A percentile compares a stretch with the other conserved stretches of the same genome.
Evolutionary conservation across 805 yeast genomes (phyloP).

Genomic region (Zygoascus tannicola): DNA sequence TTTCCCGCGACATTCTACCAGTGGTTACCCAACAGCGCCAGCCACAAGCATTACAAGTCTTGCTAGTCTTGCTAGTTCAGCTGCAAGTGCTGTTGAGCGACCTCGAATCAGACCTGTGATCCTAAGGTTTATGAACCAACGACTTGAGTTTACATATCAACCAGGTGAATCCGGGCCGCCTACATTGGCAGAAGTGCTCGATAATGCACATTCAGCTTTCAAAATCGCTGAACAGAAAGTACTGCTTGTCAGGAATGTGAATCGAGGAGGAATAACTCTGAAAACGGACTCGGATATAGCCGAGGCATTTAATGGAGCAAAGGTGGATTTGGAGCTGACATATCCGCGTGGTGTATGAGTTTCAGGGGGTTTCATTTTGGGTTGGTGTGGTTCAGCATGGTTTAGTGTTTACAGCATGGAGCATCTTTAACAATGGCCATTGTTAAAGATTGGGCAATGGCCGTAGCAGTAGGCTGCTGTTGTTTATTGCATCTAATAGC

Average conservation of each 20-base stretch:
- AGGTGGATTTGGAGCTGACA: slow-evolving; percentile 35
- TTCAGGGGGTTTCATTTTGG: no score
- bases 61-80: not conserved
- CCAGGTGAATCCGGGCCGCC: slow-evolving; percentile 70
- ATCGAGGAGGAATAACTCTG: slow-evolving; percentile 25
- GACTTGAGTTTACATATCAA: slow-evolving; percentile 50
- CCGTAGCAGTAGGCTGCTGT: no score
- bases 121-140: slow-evolving; percentile 22
- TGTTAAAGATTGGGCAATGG: no score
- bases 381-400: no score
- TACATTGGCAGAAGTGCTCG: slow-evolving; percentile 62
- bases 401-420: no score
- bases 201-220: slow-evolving; percentile 68
- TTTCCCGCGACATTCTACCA: slow-evolving; percentile 5
- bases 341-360: no score
- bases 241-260: slow-evolving; percentile 30
- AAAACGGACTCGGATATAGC: slow-evolving; percentile 41
- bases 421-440: no score
- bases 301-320: slow-evolving; percentile 34
- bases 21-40: not conserved
- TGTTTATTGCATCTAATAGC: no score
- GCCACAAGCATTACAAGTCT: not conserved
- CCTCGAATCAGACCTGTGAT: slow-evolving; percentile 23
- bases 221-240: slow-evolving; percentile 36
- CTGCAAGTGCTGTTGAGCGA: not conserved